phyloP scores from a whole-genome alignment of 495 filamentous ascomycete genomes.

The Tricharina praecox region DNA sequence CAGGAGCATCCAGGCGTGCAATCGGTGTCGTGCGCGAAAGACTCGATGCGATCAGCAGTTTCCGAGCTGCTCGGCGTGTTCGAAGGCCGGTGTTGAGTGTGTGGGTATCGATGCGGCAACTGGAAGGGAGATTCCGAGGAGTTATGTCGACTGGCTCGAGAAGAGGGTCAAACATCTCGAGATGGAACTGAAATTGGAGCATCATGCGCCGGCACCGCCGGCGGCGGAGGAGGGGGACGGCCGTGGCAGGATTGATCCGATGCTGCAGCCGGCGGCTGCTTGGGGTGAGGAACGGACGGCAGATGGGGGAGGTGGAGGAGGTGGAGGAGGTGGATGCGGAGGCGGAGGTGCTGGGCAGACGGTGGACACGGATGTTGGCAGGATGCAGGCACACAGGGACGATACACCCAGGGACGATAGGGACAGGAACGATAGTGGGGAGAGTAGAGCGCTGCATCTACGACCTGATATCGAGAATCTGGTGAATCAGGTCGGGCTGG shows the following conservation, averaged over 20 bases:
- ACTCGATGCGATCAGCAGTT: constrained; percentile 41
- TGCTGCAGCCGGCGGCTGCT: constrained; percentile 23
- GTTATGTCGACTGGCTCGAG: constrained; percentile 36
- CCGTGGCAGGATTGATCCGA: constrained; percentile 27
- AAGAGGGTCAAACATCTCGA: constrained; percentile 38
- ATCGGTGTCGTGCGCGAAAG: constrained; percentile 38
- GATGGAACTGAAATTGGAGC: constrained; percentile 26
- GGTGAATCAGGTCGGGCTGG: constrained; percentile 23
- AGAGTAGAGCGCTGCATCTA: constrained; percentile 19
- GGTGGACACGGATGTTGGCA: constrained; percentile 20
- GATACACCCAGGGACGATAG: constrained; percentile 11
- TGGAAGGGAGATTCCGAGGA: constrained; percentile 22
- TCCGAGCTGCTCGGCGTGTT: constrained; percentile 37
- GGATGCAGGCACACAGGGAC: constrained; percentile 8
- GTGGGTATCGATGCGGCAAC: constrained; percentile 26
- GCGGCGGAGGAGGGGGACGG: no score
- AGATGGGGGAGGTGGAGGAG: constrained; percentile 14
- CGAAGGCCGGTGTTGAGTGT: constrained; percentile 36
- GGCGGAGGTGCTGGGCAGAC: constrained; percentile 16
- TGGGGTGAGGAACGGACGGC: no score
- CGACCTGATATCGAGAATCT: constrained; percentile 25
- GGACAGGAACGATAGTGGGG: constrained; percentile 22
- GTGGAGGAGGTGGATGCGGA: constrained; percentile 27
- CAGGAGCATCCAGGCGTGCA: constrained; percentile 30
- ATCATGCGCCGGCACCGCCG: no score